These are phyloP conservation scores for Hypoxylon sp. DNA, from an alignment of 2,329 filamentous ascomycete genomes.

Conservation along the genomic window DNA sequence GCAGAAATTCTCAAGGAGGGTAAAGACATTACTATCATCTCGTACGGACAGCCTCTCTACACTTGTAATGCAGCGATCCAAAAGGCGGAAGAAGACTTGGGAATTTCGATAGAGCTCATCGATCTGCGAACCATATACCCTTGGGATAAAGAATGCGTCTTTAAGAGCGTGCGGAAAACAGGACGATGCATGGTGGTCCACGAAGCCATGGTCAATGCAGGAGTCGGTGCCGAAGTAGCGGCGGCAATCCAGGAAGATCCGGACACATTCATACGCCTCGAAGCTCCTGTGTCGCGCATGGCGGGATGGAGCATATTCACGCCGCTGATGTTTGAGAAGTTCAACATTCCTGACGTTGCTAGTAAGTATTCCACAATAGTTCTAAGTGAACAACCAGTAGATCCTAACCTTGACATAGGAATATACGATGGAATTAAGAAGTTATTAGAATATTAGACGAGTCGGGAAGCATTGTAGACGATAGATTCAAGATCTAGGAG, in stretches of 20 bases:
- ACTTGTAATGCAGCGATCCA: constrained; percentile 83
- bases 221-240: constrained; percentile 89
- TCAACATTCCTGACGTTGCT: constrained; percentile 86
- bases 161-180: constrained; percentile 88
- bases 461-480: background rate
- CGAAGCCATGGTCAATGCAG: constrained; percentile 91
- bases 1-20: constrained; percentile 88
- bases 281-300: constrained; percentile 87
- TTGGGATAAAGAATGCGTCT: constrained; percentile 86
- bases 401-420: constrained; percentile 63
- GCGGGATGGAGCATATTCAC: constrained; percentile 92
- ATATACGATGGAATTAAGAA: constrained; percentile 80
- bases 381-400: background rate
- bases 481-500: background rate
- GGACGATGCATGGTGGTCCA: constrained; percentile 90
- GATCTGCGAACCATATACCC: constrained; percentile 91
- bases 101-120: constrained; percentile 85
- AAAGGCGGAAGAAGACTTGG: constrained; percentile 81
- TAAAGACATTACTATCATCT: constrained; percentile 85
- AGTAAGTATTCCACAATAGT: constrained; percentile 71
- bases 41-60: constrained; percentile 91
- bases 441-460: constrained; percentile 72
- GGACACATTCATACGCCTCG: constrained; percentile 82
- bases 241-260: constrained; percentile 86
- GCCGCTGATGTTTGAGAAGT: constrained; percentile 83